These are phyloP conservation scores for Elaeagnus macrophylla DNA, from an alignment of 306 rosid species.

Conservation along the genomic window DNA sequence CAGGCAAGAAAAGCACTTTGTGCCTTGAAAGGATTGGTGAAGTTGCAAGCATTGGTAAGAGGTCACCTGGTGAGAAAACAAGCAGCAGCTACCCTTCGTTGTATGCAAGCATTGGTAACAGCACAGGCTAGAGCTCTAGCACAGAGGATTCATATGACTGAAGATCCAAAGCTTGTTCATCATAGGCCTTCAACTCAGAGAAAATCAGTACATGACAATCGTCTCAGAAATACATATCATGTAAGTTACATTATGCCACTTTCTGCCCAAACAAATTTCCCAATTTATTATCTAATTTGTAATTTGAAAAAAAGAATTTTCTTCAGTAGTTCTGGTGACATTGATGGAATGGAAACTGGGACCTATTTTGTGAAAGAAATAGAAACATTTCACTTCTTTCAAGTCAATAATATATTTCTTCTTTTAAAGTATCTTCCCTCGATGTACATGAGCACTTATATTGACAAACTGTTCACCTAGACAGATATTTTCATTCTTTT, in stretches of 20 bases:
- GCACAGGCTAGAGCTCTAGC: constrained; percentile 88
- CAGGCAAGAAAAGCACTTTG: constrained; percentile 87
- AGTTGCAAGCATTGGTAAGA: constrained; percentile 84
- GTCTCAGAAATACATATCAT: constrained; percentile 26
- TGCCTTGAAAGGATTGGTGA: constrained; percentile 80
- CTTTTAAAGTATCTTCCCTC: too few species aligned
- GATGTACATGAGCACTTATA: too few species aligned
- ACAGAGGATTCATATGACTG: constrained; percentile 49
- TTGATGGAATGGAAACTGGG: too few species aligned
- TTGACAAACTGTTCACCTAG: too few species aligned
- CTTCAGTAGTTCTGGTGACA: too few species aligned
- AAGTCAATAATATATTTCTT: too few species aligned
- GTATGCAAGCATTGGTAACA: constrained; percentile 90
- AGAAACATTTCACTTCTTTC: too few species aligned
- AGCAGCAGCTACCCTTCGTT: constrained; percentile 61
- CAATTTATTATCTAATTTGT: too few species aligned
- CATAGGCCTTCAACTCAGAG: constrained; percentile 38
- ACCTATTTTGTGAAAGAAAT: too few species aligned
- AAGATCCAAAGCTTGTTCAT: constrained; percentile 31
- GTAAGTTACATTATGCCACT: constrained; percentile 30
- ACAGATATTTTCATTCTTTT: too few species aligned
- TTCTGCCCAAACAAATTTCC: too few species aligned
- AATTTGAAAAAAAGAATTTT: too few species aligned
- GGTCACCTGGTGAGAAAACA: constrained; percentile 88
- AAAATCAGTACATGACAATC: constrained; percentile 38